Evolutionary conservation across 2,329 filamentous ascomycete genomes (phyloP).

Genomic region (Ceratocystis eucalypticola): DNA sequence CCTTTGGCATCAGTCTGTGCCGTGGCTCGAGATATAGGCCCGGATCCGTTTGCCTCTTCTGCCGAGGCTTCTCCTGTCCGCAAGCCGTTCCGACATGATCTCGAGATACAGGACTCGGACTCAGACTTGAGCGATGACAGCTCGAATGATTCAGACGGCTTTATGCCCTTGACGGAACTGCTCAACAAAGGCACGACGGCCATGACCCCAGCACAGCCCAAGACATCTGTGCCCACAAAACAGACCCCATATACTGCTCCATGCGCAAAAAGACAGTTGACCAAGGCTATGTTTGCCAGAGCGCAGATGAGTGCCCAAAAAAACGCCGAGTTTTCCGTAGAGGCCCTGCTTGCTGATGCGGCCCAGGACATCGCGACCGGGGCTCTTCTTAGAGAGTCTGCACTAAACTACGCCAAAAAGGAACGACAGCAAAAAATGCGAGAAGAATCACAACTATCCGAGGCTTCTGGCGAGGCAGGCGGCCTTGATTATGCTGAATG

Average conservation of each 20-base stretch:
- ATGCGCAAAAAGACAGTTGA: background rate
- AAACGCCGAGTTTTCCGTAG: background rate
- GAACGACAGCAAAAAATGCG: background rate
- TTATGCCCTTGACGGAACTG: slow-evolving; percentile 29
- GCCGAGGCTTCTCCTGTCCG: slow-evolving; percentile 11
- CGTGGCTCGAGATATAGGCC: background rate
- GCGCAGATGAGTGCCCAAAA: slow-evolving; percentile 5
- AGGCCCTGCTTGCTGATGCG: slow-evolving; percentile 12
- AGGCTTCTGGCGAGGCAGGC: background rate
- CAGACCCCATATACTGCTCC: background rate
- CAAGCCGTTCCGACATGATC: slow-evolving; percentile 32
- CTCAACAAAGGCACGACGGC: background rate
- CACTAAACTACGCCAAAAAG: background rate
- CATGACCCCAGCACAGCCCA: background rate
- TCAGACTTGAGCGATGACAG: slow-evolving; percentile 58
- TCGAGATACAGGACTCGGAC: slow-evolving; percentile 57
- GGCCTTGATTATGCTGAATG: background rate
- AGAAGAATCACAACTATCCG: background rate
- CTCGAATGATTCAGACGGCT: slow-evolving; percentile 45
- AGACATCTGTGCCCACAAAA: background rate
- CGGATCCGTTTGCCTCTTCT: slow-evolving; percentile 11
- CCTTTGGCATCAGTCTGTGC: background rate
- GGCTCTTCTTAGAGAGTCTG: background rate
- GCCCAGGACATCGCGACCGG: slow-evolving; percentile 2
- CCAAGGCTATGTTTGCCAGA: background rate